These are phyloP conservation scores for Didymella pinodella DNA, from an alignment of 2,329 filamentous ascomycete species.

Conservation along the genomic window DNA sequence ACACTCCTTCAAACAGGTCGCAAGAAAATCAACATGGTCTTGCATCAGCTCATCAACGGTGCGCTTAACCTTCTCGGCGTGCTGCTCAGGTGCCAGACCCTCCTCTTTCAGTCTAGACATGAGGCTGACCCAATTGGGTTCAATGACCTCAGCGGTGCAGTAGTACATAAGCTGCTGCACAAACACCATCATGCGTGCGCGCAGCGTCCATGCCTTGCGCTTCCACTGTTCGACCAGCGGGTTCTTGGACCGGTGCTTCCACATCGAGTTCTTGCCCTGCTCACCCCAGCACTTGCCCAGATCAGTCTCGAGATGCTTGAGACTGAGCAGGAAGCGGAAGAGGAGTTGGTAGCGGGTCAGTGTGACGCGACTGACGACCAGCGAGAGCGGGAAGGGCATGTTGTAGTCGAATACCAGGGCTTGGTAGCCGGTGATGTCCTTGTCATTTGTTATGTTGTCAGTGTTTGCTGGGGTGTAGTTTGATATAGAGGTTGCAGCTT, in stretches of 20 bases:
- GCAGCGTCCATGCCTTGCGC: constrained; percentile 85
- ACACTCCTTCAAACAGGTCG: constrained; percentile 97
- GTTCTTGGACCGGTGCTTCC: constrained; percentile 81
- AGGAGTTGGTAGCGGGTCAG: constrained; percentile 96
- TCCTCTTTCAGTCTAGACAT: constrained; percentile 80
- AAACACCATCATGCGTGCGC: constrained; percentile 94
- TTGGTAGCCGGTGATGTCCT: constrained; percentile 88
- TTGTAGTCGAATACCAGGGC: constrained; percentile 93
- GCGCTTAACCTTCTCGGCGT: constrained; percentile 63
- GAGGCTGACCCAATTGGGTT: constrained; percentile 94
- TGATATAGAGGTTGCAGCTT: constrained; percentile 69
- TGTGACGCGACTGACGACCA: constrained; percentile 95
- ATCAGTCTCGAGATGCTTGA: constrained; percentile 88
- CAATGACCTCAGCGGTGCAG: constrained; percentile 95
- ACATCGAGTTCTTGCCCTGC: constrained; percentile 80
- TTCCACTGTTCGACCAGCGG: constrained; percentile 89
- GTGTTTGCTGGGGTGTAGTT: constrained; percentile 74
- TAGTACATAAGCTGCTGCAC: constrained; percentile 97
- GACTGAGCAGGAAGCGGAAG: constrained; percentile 89
- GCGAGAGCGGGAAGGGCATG: constrained; percentile 92
- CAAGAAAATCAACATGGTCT: constrained; percentile 96
- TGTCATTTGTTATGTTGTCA: constrained; percentile 71
- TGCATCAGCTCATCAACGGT: constrained; percentile 99
- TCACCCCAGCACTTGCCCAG: constrained; percentile 89
- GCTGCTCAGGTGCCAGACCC: constrained; percentile 46